Evolutionary conservation across 2,329 filamentous ascomycete genomes (phyloP), one percentile per base, ranked within the genome.

Genomic region (Penicillium fuscoglaucum): DNA sequence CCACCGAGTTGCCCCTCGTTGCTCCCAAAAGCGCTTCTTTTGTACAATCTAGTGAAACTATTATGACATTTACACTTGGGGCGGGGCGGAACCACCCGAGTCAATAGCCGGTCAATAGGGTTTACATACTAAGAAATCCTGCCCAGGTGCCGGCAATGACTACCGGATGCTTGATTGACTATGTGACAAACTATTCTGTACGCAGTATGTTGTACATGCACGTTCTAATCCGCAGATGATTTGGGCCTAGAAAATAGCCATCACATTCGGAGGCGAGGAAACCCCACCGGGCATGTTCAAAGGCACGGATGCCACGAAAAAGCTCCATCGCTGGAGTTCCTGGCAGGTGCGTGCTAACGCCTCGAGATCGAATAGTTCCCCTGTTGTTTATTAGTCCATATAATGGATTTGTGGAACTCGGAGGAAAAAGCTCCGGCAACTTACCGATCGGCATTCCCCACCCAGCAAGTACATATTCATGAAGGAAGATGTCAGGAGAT

Each of bases 361-460:
- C 63, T 81, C 79, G 13, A 81, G 71, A 62, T 81, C 76, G 59
- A 79, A 79, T 15, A 80, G 70, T 61, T 80, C 79, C 45, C 80
- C 76, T 52, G 72, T 70, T 59, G 43, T 55, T 41, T 37, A 13
- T 63, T 13, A 55, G 43, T 39, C 52, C 15, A 29, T 56, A 28
- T 52, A 15, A 31, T 55, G 29, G 29, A 31, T 13, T 56, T 37
- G 37, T 51, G n/a, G 21, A 35, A 35, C 26, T 40, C 39, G 28
- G 17, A 39, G 28, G 31, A 24, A 35, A 13, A 17, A 12, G 26
- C 39, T 39, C 37, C n/a, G 35, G 9, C 21, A 54, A 74, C 77
- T 40, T 77, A 62, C 78, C 78, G 60, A 78, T 78, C 46, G 65
- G 80, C 69, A 82, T 77, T 3, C 81, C 82, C 80, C 80, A 83